These are phyloP conservation scores for Cantharellus cinnabarinus DNA, from an alignment of 768 basidiomycete genomes.

Conservation along the genomic window DNA sequence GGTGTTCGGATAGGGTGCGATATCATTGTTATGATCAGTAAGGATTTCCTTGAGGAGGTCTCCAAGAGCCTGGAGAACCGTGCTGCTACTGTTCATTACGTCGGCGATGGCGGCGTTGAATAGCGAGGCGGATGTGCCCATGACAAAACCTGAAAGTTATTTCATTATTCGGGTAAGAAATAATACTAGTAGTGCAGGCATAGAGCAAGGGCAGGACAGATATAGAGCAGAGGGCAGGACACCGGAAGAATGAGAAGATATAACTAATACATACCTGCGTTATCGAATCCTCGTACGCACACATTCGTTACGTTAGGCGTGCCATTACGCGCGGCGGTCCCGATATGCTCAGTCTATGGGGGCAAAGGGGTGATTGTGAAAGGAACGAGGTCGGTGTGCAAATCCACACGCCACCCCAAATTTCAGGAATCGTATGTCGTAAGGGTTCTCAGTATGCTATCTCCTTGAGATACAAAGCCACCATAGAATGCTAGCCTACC, in stretches of 20 bases:
- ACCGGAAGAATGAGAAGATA: not conserved
- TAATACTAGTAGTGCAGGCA: not conserved
- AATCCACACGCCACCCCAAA: no score
- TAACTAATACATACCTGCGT: not conserved
- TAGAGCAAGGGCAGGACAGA: no score
- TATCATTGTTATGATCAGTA: not conserved
- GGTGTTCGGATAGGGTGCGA: not conserved
- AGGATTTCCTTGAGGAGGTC: not conserved
- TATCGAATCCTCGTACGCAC: constrained; percentile 19
- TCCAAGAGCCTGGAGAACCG: not conserved
- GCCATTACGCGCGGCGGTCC: constrained; percentile 17
- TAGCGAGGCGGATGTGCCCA: constrained; percentile 14
- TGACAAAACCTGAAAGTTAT: constrained; percentile 11
- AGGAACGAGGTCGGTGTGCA: no score
- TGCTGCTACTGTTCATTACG: not conserved
- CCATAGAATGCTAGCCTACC: not conserved
- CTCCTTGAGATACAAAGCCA: no score
- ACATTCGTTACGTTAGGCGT: constrained; percentile 10
- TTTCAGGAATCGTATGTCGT: no score
- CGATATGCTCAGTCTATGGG: constrained; percentile 19
- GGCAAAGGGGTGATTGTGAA: no score
- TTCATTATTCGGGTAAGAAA: not conserved
- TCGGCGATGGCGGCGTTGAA: not conserved
- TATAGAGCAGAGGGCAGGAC: no score
- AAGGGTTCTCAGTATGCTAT: no score